These are phyloP conservation scores for Paecilomyces niveus DNA, from an alignment of 2,329 filamentous ascomycete species.

Conservation along the genomic window DNA sequence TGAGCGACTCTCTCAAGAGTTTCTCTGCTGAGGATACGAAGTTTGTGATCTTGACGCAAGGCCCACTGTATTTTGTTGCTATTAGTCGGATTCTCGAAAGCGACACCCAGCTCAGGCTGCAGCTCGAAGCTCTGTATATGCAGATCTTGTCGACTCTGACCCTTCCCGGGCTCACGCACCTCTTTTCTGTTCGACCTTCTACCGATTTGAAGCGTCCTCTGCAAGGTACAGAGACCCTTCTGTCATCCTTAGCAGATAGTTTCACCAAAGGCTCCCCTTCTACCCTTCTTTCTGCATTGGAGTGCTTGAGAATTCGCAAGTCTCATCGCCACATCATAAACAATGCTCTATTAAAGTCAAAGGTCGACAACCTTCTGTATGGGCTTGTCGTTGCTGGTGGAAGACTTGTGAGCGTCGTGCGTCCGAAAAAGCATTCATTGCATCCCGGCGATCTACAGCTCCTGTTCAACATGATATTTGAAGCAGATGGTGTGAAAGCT, in stretches of 20 bases:
- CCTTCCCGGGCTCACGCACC: slow-evolving; percentile 73
- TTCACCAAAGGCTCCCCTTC: slow-evolving; percentile 92
- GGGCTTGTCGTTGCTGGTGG: slow-evolving; percentile 90
- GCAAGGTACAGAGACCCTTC: slow-evolving; percentile 81
- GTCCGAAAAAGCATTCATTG: slow-evolving; percentile 88
- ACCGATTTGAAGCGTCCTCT: slow-evolving; percentile 85
- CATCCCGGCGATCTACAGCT: slow-evolving; percentile 93
- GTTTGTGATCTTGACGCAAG: slow-evolving; percentile 79
- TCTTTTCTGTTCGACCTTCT: slow-evolving; percentile 87
- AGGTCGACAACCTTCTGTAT: slow-evolving; percentile 74
- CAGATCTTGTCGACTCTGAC: slow-evolving; percentile 95
- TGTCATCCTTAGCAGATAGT: slow-evolving; percentile 87
- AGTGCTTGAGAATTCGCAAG: slow-evolving; percentile 88
- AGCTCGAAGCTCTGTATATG: slow-evolving; percentile 94
- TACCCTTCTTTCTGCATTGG: slow-evolving; percentile 77
- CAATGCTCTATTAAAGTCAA: slow-evolving; percentile 72
- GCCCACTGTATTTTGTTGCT: slow-evolving; percentile 84
- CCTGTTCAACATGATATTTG: slow-evolving; percentile 99
- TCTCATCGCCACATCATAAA: slow-evolving; percentile 81
- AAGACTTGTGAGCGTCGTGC: slow-evolving; percentile 85
- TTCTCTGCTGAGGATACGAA: slow-evolving; percentile 83
- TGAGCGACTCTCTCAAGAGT: slow-evolving; percentile 66
- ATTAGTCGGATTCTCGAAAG: slow-evolving; percentile 91
- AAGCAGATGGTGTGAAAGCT: slow-evolving; percentile 83
- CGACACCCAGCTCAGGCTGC: slow-evolving; percentile 75